Percentiles rank a stretch among this genome's conserved stretches.
Evolutionary conservation across 2,329 filamentous ascomycete species (phyloP).

Genomic region (Geosmithia morbida): DNA sequence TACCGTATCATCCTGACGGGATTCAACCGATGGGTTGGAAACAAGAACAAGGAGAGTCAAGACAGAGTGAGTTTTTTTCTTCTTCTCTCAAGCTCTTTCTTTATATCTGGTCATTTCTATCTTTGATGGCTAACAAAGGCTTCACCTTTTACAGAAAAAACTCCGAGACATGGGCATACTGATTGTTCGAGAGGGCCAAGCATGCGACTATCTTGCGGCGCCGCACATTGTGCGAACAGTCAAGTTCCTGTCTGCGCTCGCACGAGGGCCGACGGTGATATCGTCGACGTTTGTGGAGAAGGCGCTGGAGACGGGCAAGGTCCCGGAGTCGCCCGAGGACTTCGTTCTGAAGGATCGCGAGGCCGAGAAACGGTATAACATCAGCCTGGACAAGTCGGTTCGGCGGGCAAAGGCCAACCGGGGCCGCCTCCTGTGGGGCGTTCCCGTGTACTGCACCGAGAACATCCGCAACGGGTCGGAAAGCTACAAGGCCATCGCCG

Average conservation of each 20-base stretch:
- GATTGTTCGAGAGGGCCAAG: constrained; percentile 59
- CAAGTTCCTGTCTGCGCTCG: constrained; percentile 84
- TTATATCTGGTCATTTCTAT: neutral
- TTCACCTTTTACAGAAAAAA: constrained; percentile 46
- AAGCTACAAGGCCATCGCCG: constrained; percentile 73
- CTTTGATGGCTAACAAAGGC: neutral
- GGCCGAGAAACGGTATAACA: constrained; percentile 55
- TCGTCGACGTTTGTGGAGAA: constrained; percentile 65
- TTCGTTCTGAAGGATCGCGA: constrained; percentile 58
- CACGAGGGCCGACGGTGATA: constrained; percentile 65
- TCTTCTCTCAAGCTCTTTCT: neutral
- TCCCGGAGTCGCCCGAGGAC: constrained; percentile 44
- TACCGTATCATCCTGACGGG: constrained; percentile 74
- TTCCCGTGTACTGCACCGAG: constrained; percentile 74
- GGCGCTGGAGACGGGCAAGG: constrained; percentile 53
- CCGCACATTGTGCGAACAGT: constrained; percentile 77
- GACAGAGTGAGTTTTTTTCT: constrained; percentile 53
- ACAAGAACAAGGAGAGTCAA: constrained; percentile 58
- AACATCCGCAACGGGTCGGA: constrained; percentile 69
- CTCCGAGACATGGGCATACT: constrained; percentile 73
- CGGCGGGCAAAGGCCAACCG: constrained; percentile 61
- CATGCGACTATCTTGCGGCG: constrained; percentile 76
- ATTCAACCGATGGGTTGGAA: constrained; percentile 67
- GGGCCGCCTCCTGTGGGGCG: constrained; percentile 58
- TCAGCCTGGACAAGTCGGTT: constrained; percentile 55